Evolutionary conservation across 2,329 filamentous ascomycete species (phyloP), one percentile per base, ranked within the genome.

Genomic region (Pestalotiopsis sp.): DNA sequence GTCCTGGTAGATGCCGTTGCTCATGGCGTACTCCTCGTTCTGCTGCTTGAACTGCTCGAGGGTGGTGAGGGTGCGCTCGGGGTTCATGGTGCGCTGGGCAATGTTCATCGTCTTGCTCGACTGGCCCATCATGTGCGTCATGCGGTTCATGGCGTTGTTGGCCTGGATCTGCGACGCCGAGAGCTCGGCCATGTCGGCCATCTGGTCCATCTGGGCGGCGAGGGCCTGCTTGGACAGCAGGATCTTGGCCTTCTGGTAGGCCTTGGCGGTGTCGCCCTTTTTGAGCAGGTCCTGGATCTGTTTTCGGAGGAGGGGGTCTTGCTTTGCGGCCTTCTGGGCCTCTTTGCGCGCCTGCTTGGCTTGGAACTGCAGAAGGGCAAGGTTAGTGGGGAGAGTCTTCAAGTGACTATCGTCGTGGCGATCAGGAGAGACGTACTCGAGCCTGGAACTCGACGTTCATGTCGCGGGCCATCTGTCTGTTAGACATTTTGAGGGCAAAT

Each of bases 1-100:
- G 77, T 95, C 94, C 80, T 95, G 93, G 81, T 96, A 96, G 81
- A 95, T 94, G 73, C 90, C 87, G 79, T 89, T 89, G 77, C 83
- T 86, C 82, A 90, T 87, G 79, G 87, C 86, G 79, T 89, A 89
- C 74, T 90, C 88, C 77, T 90, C 88, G 80, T 89, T 90, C 75
- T 90, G 88, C 71, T 84, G 80, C 78, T 86, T 86, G 83, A 87
- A 89, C 75, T 89, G 86, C 75, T 90, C 88, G 72, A 90, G 84
- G 7, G 88, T 88, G 63, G 86, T 80, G 72, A 90, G 86, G 66
- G 88, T 90, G 83, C 85, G 84, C 77, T 90, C 88, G 0, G 87
- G 87, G 74, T 89, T 90, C 75, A 86, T 85, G 72, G 80, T 88
- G 75, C 83, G 84, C 81, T 89, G 87, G 2, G 88, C 87, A 7